Conservation (phyloP, 2,329 filamentous ascomycete species). For the Colletotrichum phormii region DNA sequence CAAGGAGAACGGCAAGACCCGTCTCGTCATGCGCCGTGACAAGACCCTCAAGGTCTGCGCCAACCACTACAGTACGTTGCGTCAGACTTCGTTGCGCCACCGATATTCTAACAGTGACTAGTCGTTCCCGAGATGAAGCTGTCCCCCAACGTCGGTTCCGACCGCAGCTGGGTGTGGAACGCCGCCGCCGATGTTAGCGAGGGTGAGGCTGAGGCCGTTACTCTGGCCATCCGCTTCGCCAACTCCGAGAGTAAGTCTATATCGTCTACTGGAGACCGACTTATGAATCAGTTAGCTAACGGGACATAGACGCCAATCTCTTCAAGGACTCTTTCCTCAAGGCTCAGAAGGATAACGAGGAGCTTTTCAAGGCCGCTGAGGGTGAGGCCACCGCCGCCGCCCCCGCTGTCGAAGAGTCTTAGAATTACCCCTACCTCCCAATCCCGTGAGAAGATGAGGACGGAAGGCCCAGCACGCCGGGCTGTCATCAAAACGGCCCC, state of each 20-base stretch:
- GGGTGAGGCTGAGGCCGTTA: constrained; percentile 95
- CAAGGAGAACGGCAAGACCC: constrained; percentile 97
- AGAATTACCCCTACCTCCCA: constrained; percentile 3
- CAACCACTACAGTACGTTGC: constrained; percentile 93
- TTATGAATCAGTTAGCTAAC: constrained; percentile 41
- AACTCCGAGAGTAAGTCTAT: constrained; percentile 89
- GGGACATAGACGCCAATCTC: constrained; percentile 83
- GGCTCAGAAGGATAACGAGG: constrained; percentile 96
- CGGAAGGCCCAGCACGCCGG: constrained; percentile 3
- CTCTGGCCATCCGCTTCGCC: constrained; percentile 95
- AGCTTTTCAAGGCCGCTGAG: constrained; percentile 73
- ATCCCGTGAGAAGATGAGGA: constrained; percentile 11
- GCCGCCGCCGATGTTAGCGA: constrained; percentile 97
- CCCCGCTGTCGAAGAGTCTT: constrained; percentile 39
- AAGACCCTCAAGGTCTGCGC: constrained; percentile 99
- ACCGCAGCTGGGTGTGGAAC: constrained; percentile 99
- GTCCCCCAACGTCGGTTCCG: constrained; percentile 95
- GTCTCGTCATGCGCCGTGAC: constrained; percentile 97
- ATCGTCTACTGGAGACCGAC: not conserved
- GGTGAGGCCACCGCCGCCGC: constrained; percentile 42
- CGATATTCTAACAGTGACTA: constrained; percentile 49
- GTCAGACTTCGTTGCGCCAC: not conserved
- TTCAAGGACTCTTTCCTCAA: constrained; percentile 99
- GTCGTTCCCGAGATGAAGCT: constrained; percentile 99
- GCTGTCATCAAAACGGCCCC: not conserved